Conservation (phyloP, 163 green algal genomes). For the Scenedesmus sp. region DNA sequence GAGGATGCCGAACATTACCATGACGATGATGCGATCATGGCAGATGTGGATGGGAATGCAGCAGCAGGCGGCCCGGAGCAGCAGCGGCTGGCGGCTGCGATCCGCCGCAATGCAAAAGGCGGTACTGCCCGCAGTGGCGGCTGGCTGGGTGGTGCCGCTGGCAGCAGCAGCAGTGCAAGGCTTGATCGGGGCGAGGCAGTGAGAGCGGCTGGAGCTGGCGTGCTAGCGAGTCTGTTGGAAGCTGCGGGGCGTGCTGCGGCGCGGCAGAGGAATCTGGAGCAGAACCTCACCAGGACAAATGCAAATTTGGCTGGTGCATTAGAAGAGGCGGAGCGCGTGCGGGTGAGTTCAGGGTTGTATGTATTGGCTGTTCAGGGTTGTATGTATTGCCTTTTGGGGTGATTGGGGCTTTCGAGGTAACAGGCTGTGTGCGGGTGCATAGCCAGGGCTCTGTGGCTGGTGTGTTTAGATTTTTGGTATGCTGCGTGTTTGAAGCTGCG, state of each 20-base stretch:
- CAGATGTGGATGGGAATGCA: neutral
- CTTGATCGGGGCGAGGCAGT: neutral
- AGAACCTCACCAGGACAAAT: slow-evolving; percentile 64
- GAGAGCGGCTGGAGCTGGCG: neutral
- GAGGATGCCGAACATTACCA: slow-evolving; percentile 12
- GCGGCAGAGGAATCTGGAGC: slow-evolving; percentile 62
- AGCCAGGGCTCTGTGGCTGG: too few species aligned
- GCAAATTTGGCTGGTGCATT: slow-evolving; percentile 61
- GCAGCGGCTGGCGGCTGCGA: neutral
- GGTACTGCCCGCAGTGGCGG: neutral
- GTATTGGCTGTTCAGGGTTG: neutral
- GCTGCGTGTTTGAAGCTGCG: neutral
- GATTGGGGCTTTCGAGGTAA: too few species aligned
- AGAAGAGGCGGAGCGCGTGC: slow-evolving; percentile 42
- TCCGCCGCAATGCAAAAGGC: slow-evolving; percentile 15
- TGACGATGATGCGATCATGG: neutral
- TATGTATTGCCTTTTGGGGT: too few species aligned
- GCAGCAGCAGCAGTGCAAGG: neutral
- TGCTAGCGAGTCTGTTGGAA: slow-evolving; percentile 60
- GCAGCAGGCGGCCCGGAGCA: neutral
- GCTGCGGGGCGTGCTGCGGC: slow-evolving; percentile 63
- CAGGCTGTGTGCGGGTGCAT: too few species aligned
- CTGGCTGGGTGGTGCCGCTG: slow-evolving; percentile 9
- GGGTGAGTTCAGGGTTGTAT: slow-evolving; percentile 1
- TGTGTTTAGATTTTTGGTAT: too few species aligned